Conservation (phyloP, 208 protist genomes). For the Polymyxa betae region DNA sequence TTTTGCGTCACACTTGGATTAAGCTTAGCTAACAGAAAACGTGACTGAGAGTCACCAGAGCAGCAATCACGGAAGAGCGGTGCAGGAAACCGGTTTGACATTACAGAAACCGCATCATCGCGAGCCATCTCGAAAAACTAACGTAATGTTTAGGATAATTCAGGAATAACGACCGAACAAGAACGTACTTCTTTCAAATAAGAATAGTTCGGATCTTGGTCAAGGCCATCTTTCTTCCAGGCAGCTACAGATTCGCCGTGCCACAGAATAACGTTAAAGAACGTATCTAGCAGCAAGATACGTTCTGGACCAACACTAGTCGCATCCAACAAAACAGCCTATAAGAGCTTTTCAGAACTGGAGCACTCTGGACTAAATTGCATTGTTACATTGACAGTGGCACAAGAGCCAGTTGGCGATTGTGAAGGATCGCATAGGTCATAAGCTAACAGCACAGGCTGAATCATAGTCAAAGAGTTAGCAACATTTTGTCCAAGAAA, state of each 20-base stretch:
- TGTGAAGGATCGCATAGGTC: slow-evolving; percentile 77
- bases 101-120: slow-evolving; percentile 51
- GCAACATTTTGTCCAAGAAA: slow-evolving; percentile 89
- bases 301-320: slow-evolving; percentile 78
- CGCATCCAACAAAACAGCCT: slow-evolving; percentile 67
- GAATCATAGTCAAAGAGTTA: slow-evolving; percentile 93
- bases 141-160: background rate
- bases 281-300: slow-evolving; percentile 97
- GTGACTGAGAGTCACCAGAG: slow-evolving; percentile 76
- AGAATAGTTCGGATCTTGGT: slow-evolving; percentile 75
- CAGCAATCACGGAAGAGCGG: slow-evolving; percentile 54
- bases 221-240: slow-evolving; percentile 87
- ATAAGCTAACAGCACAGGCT: slow-evolving; percentile 95
- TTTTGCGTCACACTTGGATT: slow-evolving; percentile 94
- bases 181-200: slow-evolving; percentile 11
- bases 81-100: slow-evolving; percentile 59
- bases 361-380: background rate
- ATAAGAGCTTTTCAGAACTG: background rate
- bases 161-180: background rate
- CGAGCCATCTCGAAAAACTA: slow-evolving; percentile 57
- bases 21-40: slow-evolving; percentile 95
- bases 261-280: slow-evolving; percentile 97
- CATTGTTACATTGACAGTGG: background rate
- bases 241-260: slow-evolving; percentile 90
- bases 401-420: slow-evolving; percentile 64